phyloP scores from a whole-genome alignment of 2,329 filamentous ascomycete genomes.

The Aspergillus quadrilineatus region DNA sequence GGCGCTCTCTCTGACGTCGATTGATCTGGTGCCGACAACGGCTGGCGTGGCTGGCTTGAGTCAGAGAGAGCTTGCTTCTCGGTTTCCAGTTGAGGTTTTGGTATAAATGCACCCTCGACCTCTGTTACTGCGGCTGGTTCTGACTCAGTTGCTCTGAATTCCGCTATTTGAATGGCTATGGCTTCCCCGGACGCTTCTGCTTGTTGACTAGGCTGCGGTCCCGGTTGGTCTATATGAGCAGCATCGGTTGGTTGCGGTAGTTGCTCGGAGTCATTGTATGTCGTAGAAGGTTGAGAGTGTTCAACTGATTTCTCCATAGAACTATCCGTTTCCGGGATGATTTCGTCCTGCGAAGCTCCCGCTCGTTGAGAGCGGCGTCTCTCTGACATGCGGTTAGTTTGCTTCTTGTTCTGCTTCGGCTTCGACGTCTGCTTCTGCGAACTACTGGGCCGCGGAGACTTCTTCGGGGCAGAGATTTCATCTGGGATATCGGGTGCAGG shows the following conservation, averaged over 20 bases:
- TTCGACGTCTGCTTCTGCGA: constrained; percentile 19
- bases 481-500: constrained; percentile 15
- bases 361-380: constrained; percentile 4
- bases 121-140: neutral
- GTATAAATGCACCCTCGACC: neutral
- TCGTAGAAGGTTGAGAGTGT: neutral
- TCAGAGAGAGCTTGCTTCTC: neutral
- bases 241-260: neutral
- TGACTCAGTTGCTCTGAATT: constrained; percentile 4
- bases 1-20: neutral
- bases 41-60: neutral
- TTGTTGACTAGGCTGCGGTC: neutral
- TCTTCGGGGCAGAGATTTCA: constrained; percentile 15
- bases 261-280: neutral
- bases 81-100: neutral
- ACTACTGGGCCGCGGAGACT: constrained; percentile 18
- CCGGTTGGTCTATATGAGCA: neutral
- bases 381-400: constrained; percentile 8
- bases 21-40: neutral
- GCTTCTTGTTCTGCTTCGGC: constrained; percentile 16
- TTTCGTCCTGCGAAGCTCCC: neutral
- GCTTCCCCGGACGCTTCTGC: neutral
- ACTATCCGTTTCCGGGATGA: neutral
- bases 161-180: constrained; percentile 20
- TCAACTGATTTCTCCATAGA: neutral